These are phyloP conservation scores for Malus asiatica DNA, from an alignment of 306 rosid species.

Conservation along the genomic window DNA sequence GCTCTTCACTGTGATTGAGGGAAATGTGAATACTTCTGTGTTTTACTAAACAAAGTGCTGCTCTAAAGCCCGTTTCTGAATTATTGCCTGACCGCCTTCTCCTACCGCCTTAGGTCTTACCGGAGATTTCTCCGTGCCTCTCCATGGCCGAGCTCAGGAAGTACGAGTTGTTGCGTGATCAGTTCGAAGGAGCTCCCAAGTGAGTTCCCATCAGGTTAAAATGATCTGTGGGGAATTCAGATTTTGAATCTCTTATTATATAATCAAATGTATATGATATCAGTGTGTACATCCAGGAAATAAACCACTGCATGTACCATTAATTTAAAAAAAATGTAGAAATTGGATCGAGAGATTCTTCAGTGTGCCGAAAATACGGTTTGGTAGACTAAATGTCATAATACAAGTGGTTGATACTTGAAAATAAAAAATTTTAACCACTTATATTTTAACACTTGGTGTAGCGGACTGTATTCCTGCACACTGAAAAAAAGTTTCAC, in stretches of 20 bases:
- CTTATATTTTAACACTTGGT: too few species aligned
- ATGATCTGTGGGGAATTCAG: neutral
- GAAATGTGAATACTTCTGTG: neutral
- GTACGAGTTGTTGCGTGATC: slow-evolving; percentile 77
- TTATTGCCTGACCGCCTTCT: slow-evolving; percentile 12
- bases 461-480: too few species aligned
- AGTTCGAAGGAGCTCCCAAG: slow-evolving; percentile 75
- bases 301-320: too few species aligned
- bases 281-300: neutral
- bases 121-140: slow-evolving; percentile 68
- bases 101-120: slow-evolving; percentile 50
- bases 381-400: too few species aligned
- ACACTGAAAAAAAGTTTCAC: too few species aligned
- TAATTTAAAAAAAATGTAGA: too few species aligned
- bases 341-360: too few species aligned
- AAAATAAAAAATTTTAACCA: too few species aligned
- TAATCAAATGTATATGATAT: neutral
- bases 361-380: too few species aligned
- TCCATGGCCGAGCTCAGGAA: slow-evolving; percentile 72
- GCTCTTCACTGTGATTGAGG: neutral
- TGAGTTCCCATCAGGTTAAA: slow-evolving; percentile 14
- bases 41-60: neutral
- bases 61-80: neutral
- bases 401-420: too few species aligned
- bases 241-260: neutral